Conservation (phyloP, 2,329 filamentous ascomycete genomes). For the Lasiodiplodia sp. region DNA sequence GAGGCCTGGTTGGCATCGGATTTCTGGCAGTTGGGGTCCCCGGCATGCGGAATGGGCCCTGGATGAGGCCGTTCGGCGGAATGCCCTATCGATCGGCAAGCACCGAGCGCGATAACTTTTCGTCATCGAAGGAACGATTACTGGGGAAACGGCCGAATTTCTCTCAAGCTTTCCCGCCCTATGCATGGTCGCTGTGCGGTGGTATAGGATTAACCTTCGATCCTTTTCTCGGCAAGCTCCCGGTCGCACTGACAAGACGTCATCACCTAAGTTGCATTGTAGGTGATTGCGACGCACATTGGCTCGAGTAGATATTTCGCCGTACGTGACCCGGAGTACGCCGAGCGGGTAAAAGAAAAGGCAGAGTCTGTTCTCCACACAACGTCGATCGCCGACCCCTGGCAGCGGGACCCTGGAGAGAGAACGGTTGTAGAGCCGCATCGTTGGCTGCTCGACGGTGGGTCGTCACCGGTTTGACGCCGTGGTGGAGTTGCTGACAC, state of each 20-base stretch:
- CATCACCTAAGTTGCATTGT: background rate
- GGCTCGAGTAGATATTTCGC: background rate
- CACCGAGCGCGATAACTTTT: background rate
- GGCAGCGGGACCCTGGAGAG: background rate
- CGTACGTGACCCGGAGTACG: background rate
- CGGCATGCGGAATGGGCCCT: background rate
- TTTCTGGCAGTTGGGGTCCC: background rate
- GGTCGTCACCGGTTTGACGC: background rate
- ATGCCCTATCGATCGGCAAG: background rate
- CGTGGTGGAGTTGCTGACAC: background rate
- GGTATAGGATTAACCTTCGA: constrained; percentile 8
- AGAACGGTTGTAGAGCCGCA: background rate
- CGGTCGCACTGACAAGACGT: background rate
- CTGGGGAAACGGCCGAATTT: background rate
- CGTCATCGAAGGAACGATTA: background rate
- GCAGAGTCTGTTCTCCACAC: constrained; percentile 2
- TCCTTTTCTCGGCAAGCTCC: background rate
- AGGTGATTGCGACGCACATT: background rate
- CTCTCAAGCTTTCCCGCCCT: constrained; percentile 8
- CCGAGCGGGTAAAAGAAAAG: background rate
- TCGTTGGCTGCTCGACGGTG: background rate
- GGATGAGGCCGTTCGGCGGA: background rate
- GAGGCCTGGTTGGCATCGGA: background rate
- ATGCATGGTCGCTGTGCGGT: background rate
- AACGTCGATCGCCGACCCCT: background rate